phyloP scores from a whole-genome alignment of 805 yeast genomes.

The Scheffersomyces lignosus region DNA sequence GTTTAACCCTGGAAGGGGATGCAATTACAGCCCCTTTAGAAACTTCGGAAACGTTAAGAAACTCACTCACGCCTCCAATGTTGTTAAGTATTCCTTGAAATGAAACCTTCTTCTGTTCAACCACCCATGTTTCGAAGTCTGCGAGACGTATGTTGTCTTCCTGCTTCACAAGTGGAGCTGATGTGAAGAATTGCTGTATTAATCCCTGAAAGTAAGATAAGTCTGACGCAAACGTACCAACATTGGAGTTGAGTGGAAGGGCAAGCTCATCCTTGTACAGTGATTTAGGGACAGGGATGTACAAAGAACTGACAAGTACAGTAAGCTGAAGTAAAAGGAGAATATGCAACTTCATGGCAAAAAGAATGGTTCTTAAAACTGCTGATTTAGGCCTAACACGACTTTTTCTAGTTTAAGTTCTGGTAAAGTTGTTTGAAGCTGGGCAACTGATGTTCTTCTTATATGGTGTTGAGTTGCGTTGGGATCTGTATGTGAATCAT shows the following conservation, averaged over 20 bases:
- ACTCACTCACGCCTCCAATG: constrained; percentile 52
- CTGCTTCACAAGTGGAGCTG: neutral
- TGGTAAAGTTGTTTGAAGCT: too few species aligned
- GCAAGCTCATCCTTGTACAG: too few species aligned
- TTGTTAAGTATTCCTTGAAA: constrained; percentile 51
- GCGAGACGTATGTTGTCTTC: constrained; percentile 4
- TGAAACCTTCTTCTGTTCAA: constrained; percentile 39
- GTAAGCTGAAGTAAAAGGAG: neutral
- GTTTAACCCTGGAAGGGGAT: constrained; percentile 67
- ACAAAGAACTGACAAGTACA: neutral
- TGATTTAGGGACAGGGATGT: too few species aligned
- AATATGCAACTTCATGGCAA: neutral
- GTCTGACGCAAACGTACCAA: too few species aligned
- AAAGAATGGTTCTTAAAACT: too few species aligned
- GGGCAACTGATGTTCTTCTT: too few species aligned
- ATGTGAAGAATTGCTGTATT: neutral
- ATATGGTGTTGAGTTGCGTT: too few species aligned
- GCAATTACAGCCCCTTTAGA: constrained; percentile 78
- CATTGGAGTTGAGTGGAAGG: too few species aligned
- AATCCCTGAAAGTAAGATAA: neutral
- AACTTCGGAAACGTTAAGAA: constrained; percentile 31
- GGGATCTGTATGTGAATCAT: too few species aligned
- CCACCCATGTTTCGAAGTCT: constrained; percentile 52
- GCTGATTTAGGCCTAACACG: too few species aligned
- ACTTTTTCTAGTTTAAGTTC: too few species aligned